These are phyloP conservation scores for Paecilomyces variotii DNA, from an alignment of 2,329 filamentous ascomycete genomes.

Conservation along the genomic window DNA sequence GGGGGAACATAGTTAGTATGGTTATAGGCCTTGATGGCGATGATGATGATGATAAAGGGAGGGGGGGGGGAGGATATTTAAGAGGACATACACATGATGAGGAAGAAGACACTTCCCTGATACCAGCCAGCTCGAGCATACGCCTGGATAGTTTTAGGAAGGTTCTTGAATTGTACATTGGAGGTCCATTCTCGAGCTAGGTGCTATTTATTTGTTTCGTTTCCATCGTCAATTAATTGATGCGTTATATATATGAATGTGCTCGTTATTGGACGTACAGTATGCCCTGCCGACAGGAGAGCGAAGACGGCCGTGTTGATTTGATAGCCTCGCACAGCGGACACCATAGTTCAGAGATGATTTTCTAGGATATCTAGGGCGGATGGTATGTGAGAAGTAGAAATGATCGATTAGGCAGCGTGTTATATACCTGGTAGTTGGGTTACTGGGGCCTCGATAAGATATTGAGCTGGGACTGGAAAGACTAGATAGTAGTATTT, in stretches of 20 bases:
- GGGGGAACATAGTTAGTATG: background rate
- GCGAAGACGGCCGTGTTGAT: conserved; percentile 9
- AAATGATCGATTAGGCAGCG: background rate
- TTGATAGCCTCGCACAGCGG: background rate
- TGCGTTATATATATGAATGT: too few species aligned
- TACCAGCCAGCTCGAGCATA: conserved; percentile 19
- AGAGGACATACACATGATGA: conserved; percentile 13
- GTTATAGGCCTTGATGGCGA: background rate
- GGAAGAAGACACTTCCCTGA: conserved; percentile 20
- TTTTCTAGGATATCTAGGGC: background rate
- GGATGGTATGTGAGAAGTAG: background rate
- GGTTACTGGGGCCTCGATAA: background rate
- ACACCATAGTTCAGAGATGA: background rate
- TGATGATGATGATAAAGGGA: background rate
- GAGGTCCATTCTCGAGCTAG: conserved; percentile 14
- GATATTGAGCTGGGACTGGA: background rate
- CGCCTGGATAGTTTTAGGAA: conserved; percentile 4
- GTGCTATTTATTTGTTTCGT: conserved; percentile 6
- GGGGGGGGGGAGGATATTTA: too few species aligned
- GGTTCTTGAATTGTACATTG: conserved; percentile 16
- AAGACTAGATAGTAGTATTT: background rate
- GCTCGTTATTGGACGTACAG: conserved; percentile 8
- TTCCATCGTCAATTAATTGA: too few species aligned
- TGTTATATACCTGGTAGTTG: background rate
- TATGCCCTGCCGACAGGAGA: conserved; percentile 16